Evolutionary conservation across 495 filamentous ascomycete genomes (phyloP), one percentile per base, ranked within the genome.

Genomic region (Pseudomonodictys pantanalensis): DNA sequence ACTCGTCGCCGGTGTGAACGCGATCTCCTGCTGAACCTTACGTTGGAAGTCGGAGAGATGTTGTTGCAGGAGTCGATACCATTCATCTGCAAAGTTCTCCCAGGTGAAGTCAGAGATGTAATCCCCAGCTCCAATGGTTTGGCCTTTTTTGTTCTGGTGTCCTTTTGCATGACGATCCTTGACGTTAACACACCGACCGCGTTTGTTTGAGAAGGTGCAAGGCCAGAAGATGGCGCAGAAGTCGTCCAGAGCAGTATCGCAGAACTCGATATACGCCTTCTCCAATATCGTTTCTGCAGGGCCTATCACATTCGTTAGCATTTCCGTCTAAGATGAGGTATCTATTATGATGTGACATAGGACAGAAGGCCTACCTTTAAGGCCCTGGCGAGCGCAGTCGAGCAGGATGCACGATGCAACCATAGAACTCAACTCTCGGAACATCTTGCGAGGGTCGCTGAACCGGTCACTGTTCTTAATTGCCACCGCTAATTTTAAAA

Each of bases 341-440:
- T n/a, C n/a, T n/a, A 28, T 29, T 5, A 28, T 54, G 43, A 10
- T 8, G 22, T 9, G 43, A 46, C 17, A 4, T 12, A 18, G 35
- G 10, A 12, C 17, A 26, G 26, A 30, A 9, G 17, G 11, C 56
- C 51, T 65, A 76, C 75, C 77, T 43, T 62, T 67, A n/a, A 73
- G 60, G 9, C 68, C 65, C 22, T 78, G 73, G n/a, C 80, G 70
- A 1, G 72, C 76, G 24, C 69, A 77, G 41, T 81, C 78, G 4
- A 83, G 70, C 70, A 82, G 75, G 25, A 83, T 76, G 49, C 79
- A 81, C 2, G 78, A 81, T 6, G 76, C 78, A 41, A 81, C 77
- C 76, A 80, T 79, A 8, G 70, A 68, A n/a, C 77, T 76, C 9
- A 83, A 67, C 18, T 71, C 68, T 44, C 71, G 65, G 55, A 81